These are phyloP conservation scores for Erythrophleum fordii DNA, from an alignment of 306 rosid genomes.

Conservation along the genomic window DNA sequence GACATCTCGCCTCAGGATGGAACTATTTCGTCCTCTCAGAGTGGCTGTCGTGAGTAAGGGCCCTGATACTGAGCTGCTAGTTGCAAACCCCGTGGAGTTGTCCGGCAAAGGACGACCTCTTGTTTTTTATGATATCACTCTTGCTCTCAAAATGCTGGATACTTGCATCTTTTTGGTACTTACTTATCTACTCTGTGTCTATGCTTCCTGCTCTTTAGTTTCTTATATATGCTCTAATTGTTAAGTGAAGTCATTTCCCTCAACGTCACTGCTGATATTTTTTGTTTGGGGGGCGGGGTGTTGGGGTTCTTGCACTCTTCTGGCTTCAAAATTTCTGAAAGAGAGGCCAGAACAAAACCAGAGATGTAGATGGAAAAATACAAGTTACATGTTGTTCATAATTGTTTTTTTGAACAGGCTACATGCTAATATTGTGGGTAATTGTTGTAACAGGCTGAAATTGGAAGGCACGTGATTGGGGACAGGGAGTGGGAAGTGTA, in stretches of 20 bases:
- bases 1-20: slow-evolving; percentile 69
- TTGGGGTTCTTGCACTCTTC: not conserved
- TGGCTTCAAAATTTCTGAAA: not conserved
- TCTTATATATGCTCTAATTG: not conserved
- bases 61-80: slow-evolving; percentile 87
- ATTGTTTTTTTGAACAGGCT: not conserved
- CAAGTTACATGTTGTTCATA: not conserved
- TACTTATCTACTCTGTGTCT: slow-evolving; percentile 35
- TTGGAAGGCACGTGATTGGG: slow-evolving; percentile 71
- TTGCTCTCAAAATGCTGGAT: slow-evolving; percentile 76
- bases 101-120: slow-evolving; percentile 96
- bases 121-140: slow-evolving; percentile 85
- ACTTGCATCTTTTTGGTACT: slow-evolving; percentile 84
- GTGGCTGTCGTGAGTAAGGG: slow-evolving; percentile 83
- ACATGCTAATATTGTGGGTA: slow-evolving; percentile 10
- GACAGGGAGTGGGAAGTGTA: slow-evolving; percentile 96
- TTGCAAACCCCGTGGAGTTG: slow-evolving; percentile 91
- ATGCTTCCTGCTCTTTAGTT: slow-evolving; percentile 25
- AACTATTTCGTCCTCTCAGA: slow-evolving; percentile 82
- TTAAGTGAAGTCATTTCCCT: not conserved
- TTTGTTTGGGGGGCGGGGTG: not conserved
- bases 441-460: slow-evolving; percentile 68
- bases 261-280: not conserved
- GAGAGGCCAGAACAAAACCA: not conserved
- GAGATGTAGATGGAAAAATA: not conserved